Evolutionary conservation across 192 early-diverging fungal species (phyloP).

Genomic region (Cetraspora pellucida): DNA sequence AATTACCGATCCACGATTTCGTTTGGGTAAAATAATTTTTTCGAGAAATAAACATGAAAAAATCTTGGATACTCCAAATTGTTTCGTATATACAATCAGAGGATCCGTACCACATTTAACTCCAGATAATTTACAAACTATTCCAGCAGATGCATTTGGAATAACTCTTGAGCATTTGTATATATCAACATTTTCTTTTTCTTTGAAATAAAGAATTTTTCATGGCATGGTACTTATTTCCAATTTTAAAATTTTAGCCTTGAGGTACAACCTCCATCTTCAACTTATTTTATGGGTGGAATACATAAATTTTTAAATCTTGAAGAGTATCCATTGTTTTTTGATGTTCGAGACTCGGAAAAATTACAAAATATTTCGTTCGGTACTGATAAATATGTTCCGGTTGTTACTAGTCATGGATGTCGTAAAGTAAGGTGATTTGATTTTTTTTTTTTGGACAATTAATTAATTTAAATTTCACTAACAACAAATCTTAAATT

Average conservation of each 20-base stretch:
- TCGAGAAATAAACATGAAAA: neutral
- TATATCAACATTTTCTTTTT: neutral
- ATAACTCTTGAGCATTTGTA: slow-evolving; percentile 53
- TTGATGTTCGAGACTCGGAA: slow-evolving; percentile 54
- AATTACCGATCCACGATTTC: slow-evolving; percentile 20
- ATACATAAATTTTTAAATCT: slow-evolving; percentile 54
- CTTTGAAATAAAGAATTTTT: neutral
- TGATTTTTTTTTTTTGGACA: neutral
- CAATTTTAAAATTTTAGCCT: neutral
- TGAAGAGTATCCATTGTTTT: slow-evolving; percentile 47
- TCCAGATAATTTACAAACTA: slow-evolving; percentile 48
- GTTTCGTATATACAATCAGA: slow-evolving; percentile 51
- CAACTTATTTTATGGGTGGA: slow-evolving; percentile 42
- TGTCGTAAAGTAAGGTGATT: slow-evolving; percentile 44
- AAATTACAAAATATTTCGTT: slow-evolving; percentile 38
- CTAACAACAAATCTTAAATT: neutral
- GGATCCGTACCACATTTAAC: slow-evolving; percentile 61
- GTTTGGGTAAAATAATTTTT: slow-evolving; percentile 3
- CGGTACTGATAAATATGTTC: slow-evolving; percentile 56
- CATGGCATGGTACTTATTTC: neutral
- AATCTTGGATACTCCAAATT: slow-evolving; percentile 54
- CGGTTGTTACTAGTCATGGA: slow-evolving; percentile 53
- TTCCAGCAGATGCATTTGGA: slow-evolving; percentile 46
- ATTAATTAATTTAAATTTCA: neutral
- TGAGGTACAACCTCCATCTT: slow-evolving; percentile 38